Base-by-base conservation (phyloP, 2,329 filamentous ascomycete species). In the Orbilia brochopaga region DNA sequence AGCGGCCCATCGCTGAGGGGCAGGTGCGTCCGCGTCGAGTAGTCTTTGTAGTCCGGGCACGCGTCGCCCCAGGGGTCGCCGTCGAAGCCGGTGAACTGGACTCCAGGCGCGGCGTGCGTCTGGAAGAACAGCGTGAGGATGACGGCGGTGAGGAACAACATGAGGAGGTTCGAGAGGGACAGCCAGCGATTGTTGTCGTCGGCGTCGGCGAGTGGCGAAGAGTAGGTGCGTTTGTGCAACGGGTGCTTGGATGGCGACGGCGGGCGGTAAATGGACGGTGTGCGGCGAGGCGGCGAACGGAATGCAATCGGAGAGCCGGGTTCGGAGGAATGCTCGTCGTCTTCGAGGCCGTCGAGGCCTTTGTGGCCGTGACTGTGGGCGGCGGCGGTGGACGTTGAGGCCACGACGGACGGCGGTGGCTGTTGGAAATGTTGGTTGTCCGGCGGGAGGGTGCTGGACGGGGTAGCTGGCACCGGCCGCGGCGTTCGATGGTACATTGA, bases 1-100 rank as follows among this genome's bases (percentile, higher is more conserved):
- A 95, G 83, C 2, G 90, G 89, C 0, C 94, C 94, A 19, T 87
- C 83, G 79, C 91, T 96, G 73, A 89, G 85, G 0, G 94, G 94
- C 19, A 83, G 84, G 79, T 93, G 89, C 3, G 79, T 80, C 63
- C 83, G 78, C 73, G 81, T 82, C 0, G 88, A 82, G 79, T 88
- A 90, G 52, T 80, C 78, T 17, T 83, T 82, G 78, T 90, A 90
- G 77, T 90, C 86, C 1, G 88, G 88, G 79, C 88, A 90, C 48
- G 84, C 85, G 69, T 80, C 77, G n/a, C 74, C 72, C 24, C 70
- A 73, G 46, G 61, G 61, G 50, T 66, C 78, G 76, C 67, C 61
- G 21, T 70, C 66, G 55, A 74, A 73, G 44, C 60, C 59, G 21
- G 61, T 63, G 44, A 60, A 72, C 42, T 51, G 50, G 24, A 65